Evolutionary conservation across 73 alveolate species (phyloP).

Genomic region (Loxodes magnus): DNA sequence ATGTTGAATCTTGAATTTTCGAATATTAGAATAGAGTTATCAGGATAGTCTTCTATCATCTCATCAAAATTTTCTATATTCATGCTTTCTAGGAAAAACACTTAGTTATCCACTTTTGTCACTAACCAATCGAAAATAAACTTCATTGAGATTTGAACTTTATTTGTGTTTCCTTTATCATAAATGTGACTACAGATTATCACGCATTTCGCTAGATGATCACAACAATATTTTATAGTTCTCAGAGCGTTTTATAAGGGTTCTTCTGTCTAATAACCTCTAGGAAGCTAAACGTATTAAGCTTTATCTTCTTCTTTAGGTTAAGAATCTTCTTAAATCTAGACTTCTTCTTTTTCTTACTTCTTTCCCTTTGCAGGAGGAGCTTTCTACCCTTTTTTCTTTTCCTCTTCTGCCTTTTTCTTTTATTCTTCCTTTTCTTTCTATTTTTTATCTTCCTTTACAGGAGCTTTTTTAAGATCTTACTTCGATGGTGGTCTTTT

Average conservation of each 20-base stretch:
- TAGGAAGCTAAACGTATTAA: constrained; percentile 21
- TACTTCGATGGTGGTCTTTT: too few relatives aligned
- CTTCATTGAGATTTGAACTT: constrained; percentile 35
- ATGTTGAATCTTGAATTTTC: constrained; percentile 47
- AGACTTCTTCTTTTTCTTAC: constrained; percentile 12
- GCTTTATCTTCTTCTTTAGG: not conserved
- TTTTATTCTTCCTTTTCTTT: too few relatives aligned
- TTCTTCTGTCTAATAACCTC: constrained; percentile 27
- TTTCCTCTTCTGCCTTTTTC: too few relatives aligned
- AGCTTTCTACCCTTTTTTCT: too few relatives aligned
- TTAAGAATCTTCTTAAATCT: constrained; percentile 6
- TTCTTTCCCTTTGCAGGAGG: constrained; percentile 1
- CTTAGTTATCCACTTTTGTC: constrained; percentile 27
- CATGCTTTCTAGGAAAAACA: constrained; percentile 35
- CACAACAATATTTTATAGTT: constrained; percentile 35
- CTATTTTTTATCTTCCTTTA: too few relatives aligned
- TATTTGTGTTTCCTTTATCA: constrained; percentile 23
- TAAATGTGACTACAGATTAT: constrained; percentile 37
- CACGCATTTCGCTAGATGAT: constrained; percentile 43
- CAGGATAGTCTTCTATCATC: constrained; percentile 43
- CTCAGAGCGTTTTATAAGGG: constrained; percentile 30
- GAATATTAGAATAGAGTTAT: constrained; percentile 25
- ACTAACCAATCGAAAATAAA: constrained; percentile 19
- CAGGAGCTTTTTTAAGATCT: too few relatives aligned
- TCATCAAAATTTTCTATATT: constrained; percentile 28